A percentile compares a stretch with the other conserved stretches of the same genome.
phyloP scores from a whole-genome alignment of 2,329 filamentous ascomycete species.

The Calonectria pteridis region DNA sequence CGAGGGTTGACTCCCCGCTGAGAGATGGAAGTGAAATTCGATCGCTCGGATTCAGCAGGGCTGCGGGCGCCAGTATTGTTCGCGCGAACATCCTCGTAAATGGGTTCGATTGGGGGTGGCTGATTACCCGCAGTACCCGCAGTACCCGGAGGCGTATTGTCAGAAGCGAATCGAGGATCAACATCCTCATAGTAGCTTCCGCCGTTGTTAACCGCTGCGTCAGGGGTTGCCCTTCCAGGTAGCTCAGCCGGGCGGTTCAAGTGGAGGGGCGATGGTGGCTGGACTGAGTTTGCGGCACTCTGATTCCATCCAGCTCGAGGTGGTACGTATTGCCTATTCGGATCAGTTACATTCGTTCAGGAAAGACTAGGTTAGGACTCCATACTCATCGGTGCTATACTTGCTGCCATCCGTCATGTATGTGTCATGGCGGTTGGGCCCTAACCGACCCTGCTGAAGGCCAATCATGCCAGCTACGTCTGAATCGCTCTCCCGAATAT shows the following conservation, averaged over 20 bases:
- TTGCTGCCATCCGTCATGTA: conserved; percentile 76
- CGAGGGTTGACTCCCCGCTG: conserved; percentile 90
- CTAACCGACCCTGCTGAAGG: conserved; percentile 68
- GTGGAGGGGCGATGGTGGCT: conserved; percentile 60
- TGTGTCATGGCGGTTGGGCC: conserved; percentile 59
- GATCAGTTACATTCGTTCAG: conserved; percentile 6
- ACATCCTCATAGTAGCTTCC: conserved; percentile 90
- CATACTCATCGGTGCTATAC: conserved; percentile 80
- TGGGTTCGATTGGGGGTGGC: conserved; percentile 52
- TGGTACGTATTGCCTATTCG: conserved; percentile 63
- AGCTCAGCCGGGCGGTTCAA: conserved; percentile 52
- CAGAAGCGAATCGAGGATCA: conserved; percentile 84
- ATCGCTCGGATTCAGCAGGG: conserved; percentile 82
- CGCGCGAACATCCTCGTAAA: conserved; percentile 73
- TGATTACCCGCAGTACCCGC: conserved; percentile 44
- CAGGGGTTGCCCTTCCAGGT: conserved; percentile 50
- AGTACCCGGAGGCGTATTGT: conserved; percentile 45
- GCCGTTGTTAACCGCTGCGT: conserved; percentile 41
- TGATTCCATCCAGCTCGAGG: conserved; percentile 69
- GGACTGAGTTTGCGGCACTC: conserved; percentile 59
- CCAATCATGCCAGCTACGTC: conserved; percentile 82
- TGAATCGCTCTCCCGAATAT: conserved; percentile 73
- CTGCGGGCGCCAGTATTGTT: conserved; percentile 69
- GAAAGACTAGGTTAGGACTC: neutral
- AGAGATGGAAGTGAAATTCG: conserved; percentile 90